Evolutionary conservation across 2,329 filamentous ascomycete genomes (phyloP).

Genomic region (Colletotrichum viniferum): DNA sequence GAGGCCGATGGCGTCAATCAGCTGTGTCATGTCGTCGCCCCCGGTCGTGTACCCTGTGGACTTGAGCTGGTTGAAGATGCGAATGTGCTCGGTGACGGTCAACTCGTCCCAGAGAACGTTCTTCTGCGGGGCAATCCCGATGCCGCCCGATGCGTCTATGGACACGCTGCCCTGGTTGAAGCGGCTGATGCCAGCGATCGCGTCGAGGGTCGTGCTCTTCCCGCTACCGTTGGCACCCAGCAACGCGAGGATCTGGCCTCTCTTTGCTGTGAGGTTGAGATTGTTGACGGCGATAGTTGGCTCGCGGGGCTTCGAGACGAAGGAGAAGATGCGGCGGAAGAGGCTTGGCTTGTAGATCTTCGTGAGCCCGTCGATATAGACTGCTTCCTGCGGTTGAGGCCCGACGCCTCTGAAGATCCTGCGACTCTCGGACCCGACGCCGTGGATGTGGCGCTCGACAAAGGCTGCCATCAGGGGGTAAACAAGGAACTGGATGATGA

Average conservation of each 20-base stretch:
- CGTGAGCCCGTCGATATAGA: constrained; percentile 73
- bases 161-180: constrained; percentile 65
- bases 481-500: constrained; percentile 76
- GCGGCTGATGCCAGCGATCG: constrained; percentile 32
- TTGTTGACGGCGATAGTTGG: constrained; percentile 79
- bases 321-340: constrained; percentile 57
- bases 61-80: constrained; percentile 73
- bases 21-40: constrained; percentile 43
- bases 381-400: constrained; percentile 55
- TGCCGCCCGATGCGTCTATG: constrained; percentile 77
- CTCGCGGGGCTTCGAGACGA: constrained; percentile 52
- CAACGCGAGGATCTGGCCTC: constrained; percentile 84
- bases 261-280: constrained; percentile 71
- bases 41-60: constrained; percentile 51
- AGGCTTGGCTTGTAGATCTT: constrained; percentile 77
- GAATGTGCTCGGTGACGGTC: constrained; percentile 73
- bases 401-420: constrained; percentile 26
- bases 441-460: constrained; percentile 62
- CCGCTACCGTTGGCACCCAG: constrained; percentile 73
- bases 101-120: constrained; percentile 79
- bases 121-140: constrained; percentile 74
- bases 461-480: constrained; percentile 79
- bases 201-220: constrained; percentile 69
- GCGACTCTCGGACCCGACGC: constrained; percentile 64
- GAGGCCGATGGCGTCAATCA: constrained; percentile 70